Evolutionary conservation across 768 basidiomycete genomes (phyloP), one percentile per base, ranked within the genome.

Genomic region (Lyophyllum decastes): DNA sequence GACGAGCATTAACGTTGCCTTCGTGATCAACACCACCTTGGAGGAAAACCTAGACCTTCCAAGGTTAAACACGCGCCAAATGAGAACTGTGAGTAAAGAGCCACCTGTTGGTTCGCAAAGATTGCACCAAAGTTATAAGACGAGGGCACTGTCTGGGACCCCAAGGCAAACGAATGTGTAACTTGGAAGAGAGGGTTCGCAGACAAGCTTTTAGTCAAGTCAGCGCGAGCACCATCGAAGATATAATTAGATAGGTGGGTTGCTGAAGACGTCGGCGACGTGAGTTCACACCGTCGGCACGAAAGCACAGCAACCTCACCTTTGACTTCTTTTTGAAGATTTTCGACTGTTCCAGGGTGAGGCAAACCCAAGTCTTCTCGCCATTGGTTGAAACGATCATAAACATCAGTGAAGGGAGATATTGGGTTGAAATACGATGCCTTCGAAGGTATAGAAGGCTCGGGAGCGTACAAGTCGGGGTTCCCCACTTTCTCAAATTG

Each of bases 131-230:
- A 98, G 73, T 94, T 95, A 75, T 99, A 99, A 27, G 89, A 90
- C 14, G 96, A 83, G 1, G 93, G 84, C 0, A 81, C 73, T n/a
- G 87, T 84, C 72, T 91, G 89, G 19, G 93, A 94, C 19, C 94
- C 97, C 56, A 98, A 78, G 58, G 88, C 82, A 76, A 99, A 98
- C 22, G 94, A 92, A 73, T 99, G 97, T 59, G 95, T 95, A 66
- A 98, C 90, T 79, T 98, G 96, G 84, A 98, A 98, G 50, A 92
- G 86, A n/a, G 97, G 97, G 72, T 86, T 92, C 72, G 90, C 82
- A 26, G 94, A 96, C 65, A 98, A 80, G 65, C 84, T 89, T 78
- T 98, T 99, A 48, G 92, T 90, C 65, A 98, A 80, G 79, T 99
- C 97, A 30, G 96, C 97, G 64, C 95, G 83, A 25, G 91, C 97